Percentiles rank a stretch among this genome's conserved stretches.
These are phyloP conservation scores for Fraxinus ornus DNA, from an alignment of 305 asterid species.

Conservation along the genomic window DNA sequence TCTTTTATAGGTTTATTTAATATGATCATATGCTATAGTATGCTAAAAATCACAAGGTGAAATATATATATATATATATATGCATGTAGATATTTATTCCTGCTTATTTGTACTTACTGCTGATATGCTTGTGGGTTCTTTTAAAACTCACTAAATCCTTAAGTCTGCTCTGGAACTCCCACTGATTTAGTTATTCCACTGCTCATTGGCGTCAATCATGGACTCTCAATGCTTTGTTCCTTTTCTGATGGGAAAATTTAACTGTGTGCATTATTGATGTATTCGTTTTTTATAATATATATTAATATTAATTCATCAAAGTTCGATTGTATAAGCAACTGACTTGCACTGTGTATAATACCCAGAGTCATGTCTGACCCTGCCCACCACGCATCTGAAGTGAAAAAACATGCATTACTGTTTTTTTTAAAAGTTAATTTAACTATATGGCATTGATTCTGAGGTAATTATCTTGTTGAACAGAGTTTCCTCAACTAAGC, in stretches of 20 bases:
- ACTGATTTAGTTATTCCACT: background rate
- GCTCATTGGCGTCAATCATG: background rate
- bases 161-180: background rate
- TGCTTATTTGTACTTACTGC: background rate
- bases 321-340: constrained; percentile 11
- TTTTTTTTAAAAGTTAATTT: background rate
- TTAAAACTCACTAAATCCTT: background rate
- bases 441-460: background rate
- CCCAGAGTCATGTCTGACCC: background rate
- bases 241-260: constrained; percentile 6
- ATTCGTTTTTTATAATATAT: background rate
- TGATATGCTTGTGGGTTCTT: background rate
- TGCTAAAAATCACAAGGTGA: background rate
- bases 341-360: background rate
- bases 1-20: background rate
- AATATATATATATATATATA: background rate
- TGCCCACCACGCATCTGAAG: background rate
- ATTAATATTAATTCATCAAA: background rate
- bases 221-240: background rate
- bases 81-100: background rate
- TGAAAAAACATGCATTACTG: background rate
- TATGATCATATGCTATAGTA: background rate
- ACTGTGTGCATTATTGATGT: background rate
- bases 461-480: constrained; percentile 9
- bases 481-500: constrained; percentile 52